A percentile compares a stretch with the other conserved stretches of the same genome.
These are phyloP conservation scores for Dendrobium officinale DNA, from an alignment of 106 monocot species.

Conservation along the genomic window DNA sequence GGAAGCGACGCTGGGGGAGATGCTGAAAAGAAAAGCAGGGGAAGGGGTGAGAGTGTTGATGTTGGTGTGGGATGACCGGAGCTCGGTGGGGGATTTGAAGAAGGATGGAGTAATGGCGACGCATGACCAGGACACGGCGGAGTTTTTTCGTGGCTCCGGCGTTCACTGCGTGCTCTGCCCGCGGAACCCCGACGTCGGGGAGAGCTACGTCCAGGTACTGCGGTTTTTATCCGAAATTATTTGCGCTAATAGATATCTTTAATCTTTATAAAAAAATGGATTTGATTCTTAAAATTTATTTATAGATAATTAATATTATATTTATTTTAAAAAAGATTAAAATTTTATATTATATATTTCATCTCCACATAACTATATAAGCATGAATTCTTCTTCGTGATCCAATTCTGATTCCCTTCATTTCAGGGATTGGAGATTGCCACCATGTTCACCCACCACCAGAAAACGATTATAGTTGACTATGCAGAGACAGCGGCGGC, in stretches of 20 bases:
- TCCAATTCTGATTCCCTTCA: too few relatives aligned
- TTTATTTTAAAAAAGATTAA: too few relatives aligned
- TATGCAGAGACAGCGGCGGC: neutral
- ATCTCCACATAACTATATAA: too few relatives aligned
- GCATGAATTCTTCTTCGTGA: too few relatives aligned
- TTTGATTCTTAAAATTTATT: too few relatives aligned
- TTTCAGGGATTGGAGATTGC: slow-evolving; percentile 19
- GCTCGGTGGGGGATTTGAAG: slow-evolving; percentile 24
- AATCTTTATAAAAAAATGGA: too few relatives aligned
- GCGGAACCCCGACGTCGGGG: slow-evolving; percentile 26
- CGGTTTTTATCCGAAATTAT: too few relatives aligned
- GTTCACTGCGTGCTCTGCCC: slow-evolving; percentile 41
- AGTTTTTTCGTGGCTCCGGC: slow-evolving; percentile 24
- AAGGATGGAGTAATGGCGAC: slow-evolving; percentile 42
- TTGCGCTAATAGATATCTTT: too few relatives aligned
- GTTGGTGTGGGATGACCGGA: slow-evolving; percentile 47
- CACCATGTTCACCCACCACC: slow-evolving; percentile 51
- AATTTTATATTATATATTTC: too few relatives aligned
- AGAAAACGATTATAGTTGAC: slow-evolving; percentile 32
- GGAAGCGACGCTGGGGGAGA: slow-evolving; percentile 27
- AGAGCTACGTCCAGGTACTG: slow-evolving; percentile 23
- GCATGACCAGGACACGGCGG: slow-evolving; percentile 34
- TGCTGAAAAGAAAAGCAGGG: slow-evolving; percentile 37
- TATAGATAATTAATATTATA: too few relatives aligned
- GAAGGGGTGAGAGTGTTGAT: slow-evolving; percentile 35